Conservation (phyloP, 345 rosid genomes). For the Schrenkiella parvula region DNA sequence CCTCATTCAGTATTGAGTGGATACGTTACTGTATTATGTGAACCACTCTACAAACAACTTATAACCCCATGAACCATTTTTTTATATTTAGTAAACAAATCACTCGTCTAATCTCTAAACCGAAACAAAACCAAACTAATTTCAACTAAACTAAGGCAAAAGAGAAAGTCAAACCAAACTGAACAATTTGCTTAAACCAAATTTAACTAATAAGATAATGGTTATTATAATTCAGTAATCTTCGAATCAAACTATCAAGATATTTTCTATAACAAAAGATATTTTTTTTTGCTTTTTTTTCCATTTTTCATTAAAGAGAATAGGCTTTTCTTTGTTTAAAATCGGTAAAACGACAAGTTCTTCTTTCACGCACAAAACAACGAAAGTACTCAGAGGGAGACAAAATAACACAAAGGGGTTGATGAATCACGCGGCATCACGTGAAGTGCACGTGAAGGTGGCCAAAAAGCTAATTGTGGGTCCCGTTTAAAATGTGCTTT, state of each 20-base stretch:
- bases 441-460: constrained; percentile 32
- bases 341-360: not conserved
- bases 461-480: constrained; percentile 7
- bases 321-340: not conserved
- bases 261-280: not conserved
- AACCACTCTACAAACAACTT: not conserved
- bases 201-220: not conserved
- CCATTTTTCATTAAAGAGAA: not conserved
- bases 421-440: constrained; percentile 28
- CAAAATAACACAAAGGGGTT: constrained; percentile 7
- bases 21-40: not conserved
- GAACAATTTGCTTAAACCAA: not conserved
- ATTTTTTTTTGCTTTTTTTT: no score
- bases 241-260: not conserved
- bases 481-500: not conserved
- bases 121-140: not conserved
- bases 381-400: not conserved
- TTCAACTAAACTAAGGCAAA: not conserved
- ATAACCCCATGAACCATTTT: not conserved
- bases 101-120: no score
- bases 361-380: not conserved
- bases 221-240: not conserved
- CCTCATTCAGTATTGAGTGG: constrained; percentile 13
- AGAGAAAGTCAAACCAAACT: not conserved
- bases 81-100: no score